Evolutionary conservation across 2,329 filamentous ascomycete genomes (phyloP).

Genomic region (Nemania sp.): DNA sequence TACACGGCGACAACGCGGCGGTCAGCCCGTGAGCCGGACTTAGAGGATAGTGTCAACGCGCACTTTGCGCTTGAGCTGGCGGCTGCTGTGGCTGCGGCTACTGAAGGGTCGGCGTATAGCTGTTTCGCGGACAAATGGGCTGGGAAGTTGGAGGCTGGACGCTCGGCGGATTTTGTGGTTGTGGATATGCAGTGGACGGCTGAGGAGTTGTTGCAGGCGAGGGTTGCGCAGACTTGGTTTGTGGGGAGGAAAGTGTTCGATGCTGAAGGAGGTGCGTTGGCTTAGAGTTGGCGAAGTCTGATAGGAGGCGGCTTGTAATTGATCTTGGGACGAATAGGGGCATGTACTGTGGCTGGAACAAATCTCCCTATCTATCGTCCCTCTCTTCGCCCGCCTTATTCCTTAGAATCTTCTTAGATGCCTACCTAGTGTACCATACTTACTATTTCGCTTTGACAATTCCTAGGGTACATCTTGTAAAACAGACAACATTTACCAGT

Average conservation of each 20-base stretch:
- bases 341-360: slow-evolving; percentile 1
- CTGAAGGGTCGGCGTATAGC: slow-evolving; percentile 48
- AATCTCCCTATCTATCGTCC: too few species aligned
- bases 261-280: slow-evolving; percentile 17
- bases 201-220: slow-evolving; percentile 45
- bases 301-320: too few species aligned
- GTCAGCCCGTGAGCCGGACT: slow-evolving; percentile 45
- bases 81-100: slow-evolving; percentile 47
- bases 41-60: slow-evolving; percentile 44
- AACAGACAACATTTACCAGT: too few species aligned
- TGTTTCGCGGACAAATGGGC: slow-evolving; percentile 48
- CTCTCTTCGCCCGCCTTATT: too few species aligned
- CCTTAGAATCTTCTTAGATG: too few species aligned
- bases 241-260: slow-evolving; percentile 43
- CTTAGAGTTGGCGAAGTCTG: too few species aligned
- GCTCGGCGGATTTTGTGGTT: slow-evolving; percentile 52
- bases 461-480: too few species aligned
- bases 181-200: slow-evolving; percentile 47
- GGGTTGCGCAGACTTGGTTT: slow-evolving; percentile 48
- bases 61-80: slow-evolving; percentile 46
- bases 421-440: too few species aligned
- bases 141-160: slow-evolving; percentile 49
- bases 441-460: too few species aligned
- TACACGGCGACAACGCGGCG: slow-evolving; percentile 51
- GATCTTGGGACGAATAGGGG: slow-evolving; percentile 10